A percentile compares a stretch with the other conserved stretches of the same genome.
These are phyloP conservation scores for Emergomyces pasteurianus DNA, from an alignment of 2,329 filamentous ascomycete species.

Conservation along the genomic window DNA sequence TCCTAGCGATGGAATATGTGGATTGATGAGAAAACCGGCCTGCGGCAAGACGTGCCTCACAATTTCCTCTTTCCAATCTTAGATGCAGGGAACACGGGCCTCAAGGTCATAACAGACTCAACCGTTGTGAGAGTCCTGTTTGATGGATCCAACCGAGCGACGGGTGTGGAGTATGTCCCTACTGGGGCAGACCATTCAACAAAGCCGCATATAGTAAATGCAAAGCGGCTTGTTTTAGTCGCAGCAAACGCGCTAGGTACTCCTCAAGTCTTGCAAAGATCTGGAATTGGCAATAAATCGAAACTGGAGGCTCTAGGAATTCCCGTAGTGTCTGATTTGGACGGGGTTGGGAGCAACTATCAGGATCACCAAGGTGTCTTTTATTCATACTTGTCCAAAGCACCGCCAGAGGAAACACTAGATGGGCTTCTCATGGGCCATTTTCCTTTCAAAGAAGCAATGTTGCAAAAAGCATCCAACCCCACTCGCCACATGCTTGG, in stretches of 20 bases:
- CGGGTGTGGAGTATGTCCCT: constrained; percentile 48
- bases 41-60: constrained; percentile 12
- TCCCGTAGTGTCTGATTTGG: constrained; percentile 35
- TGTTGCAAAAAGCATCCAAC: constrained; percentile 32
- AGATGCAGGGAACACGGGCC: constrained; percentile 13
- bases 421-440: constrained; percentile 42
- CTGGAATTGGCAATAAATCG: constrained; percentile 45
- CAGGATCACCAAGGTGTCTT: constrained; percentile 46
- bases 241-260: constrained; percentile 31
- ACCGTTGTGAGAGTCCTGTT: constrained; percentile 47
- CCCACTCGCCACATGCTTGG: constrained; percentile 35
- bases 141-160: constrained; percentile 40
- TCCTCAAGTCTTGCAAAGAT: constrained; percentile 48
- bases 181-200: constrained; percentile 33
- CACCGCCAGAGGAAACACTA: constrained; percentile 39
- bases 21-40: constrained; percentile 10
- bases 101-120: constrained; percentile 47
- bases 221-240: constrained; percentile 44
- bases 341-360: constrained; percentile 43
- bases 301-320: constrained; percentile 39
- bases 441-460: constrained; percentile 33
- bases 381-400: constrained; percentile 40
- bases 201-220: constrained; percentile 30
- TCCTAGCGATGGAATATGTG: constrained; percentile 12
- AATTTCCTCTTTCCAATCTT: constrained; percentile 10